Percentiles rank a stretch among this genome's conserved stretches.
These are phyloP conservation scores for Neurospora discreta DNA, from an alignment of 495 filamentous ascomycete species.

Conservation along the genomic window DNA sequence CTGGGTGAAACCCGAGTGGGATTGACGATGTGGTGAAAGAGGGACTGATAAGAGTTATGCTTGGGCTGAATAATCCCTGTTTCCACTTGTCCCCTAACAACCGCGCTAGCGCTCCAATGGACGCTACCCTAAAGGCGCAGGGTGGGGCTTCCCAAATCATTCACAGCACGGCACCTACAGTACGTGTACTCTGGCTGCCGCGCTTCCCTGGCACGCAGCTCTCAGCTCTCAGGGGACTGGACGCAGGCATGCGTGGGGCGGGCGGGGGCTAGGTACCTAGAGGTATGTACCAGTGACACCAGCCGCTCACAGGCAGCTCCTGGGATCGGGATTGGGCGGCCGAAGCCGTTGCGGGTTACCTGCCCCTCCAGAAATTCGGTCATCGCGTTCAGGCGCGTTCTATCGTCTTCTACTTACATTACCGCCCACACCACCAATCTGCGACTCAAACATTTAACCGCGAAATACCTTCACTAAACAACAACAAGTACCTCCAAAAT, in stretches of 20 bases:
- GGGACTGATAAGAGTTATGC: not conserved
- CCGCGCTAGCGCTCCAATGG: not conserved
- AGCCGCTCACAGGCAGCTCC: not conserved
- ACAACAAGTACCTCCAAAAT: constrained; percentile 3
- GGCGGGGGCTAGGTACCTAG: not conserved
- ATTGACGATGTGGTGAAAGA: not conserved
- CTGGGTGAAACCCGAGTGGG: not conserved
- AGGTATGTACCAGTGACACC: no score
- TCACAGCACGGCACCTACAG: not conserved
- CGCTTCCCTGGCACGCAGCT: not conserved
- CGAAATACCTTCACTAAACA: not conserved
- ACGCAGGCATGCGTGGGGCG: not conserved
- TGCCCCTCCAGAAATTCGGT: not conserved
- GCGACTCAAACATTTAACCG: no score
- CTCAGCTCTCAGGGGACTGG: not conserved
- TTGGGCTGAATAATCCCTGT: not conserved
- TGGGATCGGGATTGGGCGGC: not conserved
- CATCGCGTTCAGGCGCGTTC: constrained; percentile 3
- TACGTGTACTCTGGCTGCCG: no score
- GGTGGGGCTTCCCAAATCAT: not conserved
- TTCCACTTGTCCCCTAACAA: not conserved
- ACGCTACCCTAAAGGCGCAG: not conserved
- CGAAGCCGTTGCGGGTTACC: not conserved
- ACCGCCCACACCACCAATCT: not conserved
- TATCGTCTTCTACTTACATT: constrained; percentile 12